Evolutionary conservation across 768 basidiomycete genomes (phyloP).

Genomic region (Tylopilus rubrobrunneus): DNA sequence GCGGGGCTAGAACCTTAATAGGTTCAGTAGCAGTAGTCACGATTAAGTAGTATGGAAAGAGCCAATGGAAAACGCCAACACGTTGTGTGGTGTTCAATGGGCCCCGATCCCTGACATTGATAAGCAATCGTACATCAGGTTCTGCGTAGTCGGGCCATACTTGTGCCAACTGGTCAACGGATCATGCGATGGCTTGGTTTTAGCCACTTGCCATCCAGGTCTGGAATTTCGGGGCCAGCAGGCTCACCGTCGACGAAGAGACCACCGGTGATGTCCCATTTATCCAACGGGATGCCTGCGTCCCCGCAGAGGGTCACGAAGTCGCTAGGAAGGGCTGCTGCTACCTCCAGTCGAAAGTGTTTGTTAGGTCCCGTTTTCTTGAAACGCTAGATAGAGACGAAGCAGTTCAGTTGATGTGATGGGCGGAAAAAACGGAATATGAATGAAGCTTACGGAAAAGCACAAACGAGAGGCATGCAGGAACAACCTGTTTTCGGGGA

Average conservation of each 20-base stretch:
- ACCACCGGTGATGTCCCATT: constrained; percentile 40
- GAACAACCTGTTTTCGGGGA: constrained; percentile 50
- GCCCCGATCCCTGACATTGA: constrained; percentile 6
- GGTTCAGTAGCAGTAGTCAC: constrained; percentile 17
- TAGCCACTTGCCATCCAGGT: constrained; percentile 37
- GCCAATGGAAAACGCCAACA: constrained; percentile 13
- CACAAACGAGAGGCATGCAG: constrained; percentile 59
- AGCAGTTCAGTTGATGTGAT: constrained; percentile 1
- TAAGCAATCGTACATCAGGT: not conserved
- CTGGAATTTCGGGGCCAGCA: constrained; percentile 34
- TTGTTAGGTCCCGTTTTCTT: constrained; percentile 40
- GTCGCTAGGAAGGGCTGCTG: constrained; percentile 54
- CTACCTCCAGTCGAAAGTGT: constrained; percentile 49
- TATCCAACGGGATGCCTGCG: constrained; percentile 39
- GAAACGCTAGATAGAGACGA: constrained; percentile 41
- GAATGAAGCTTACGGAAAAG: constrained; percentile 42
- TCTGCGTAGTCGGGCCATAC: constrained; percentile 5
- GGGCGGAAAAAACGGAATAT: not conserved
- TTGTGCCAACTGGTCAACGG: constrained; percentile 6
- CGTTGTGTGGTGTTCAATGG: constrained; percentile 7
- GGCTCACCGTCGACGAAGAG: constrained; percentile 42
- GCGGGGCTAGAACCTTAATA: constrained; percentile 25
- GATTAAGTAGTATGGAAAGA: constrained; percentile 12
- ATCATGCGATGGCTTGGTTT: constrained; percentile 14
- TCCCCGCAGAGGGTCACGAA: constrained; percentile 51